Evolutionary conservation across 768 basidiomycete genomes (phyloP).

Genomic region (Pleurotus citrinopileatus): DNA sequence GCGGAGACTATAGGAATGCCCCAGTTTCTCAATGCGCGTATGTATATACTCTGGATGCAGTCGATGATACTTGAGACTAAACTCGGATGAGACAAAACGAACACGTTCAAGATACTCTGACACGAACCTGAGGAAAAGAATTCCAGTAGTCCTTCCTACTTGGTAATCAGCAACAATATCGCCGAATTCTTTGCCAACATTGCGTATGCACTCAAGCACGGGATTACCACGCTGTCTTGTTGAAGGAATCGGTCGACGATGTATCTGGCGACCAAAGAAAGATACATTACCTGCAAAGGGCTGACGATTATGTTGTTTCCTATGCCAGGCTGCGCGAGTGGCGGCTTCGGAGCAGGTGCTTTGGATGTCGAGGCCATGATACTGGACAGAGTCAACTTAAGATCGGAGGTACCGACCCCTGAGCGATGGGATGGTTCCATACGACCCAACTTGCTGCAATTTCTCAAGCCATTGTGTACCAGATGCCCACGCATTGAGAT

Average conservation of each 20-base stretch:
- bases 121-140: conserved; percentile 85
- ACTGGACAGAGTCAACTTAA: background rate
- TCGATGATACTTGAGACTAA: conserved; percentile 89
- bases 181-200: conserved; percentile 91
- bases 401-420: background rate
- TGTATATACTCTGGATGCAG: conserved; percentile 98
- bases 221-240: conserved; percentile 77
- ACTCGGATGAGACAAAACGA: background rate
- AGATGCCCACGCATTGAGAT: background rate
- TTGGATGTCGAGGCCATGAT: conserved; percentile 4
- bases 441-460: background rate
- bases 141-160: conserved; percentile 90
- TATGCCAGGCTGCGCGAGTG: conserved; percentile 60
- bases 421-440: background rate
- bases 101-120: too few species aligned
- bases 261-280: background rate
- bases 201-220: conserved; percentile 80
- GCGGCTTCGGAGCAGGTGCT: conserved; percentile 29
- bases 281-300: conserved; percentile 47
- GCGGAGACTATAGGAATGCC: conserved; percentile 75
- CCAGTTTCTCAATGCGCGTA: conserved; percentile 84
- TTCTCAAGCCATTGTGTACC: background rate
- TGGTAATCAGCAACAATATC: conserved; percentile 95
- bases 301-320: conserved; percentile 66
- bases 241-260: conserved; percentile 8